phyloP scores from a whole-genome alignment of 768 basidiomycete species.

The Lepiota venenata region DNA sequence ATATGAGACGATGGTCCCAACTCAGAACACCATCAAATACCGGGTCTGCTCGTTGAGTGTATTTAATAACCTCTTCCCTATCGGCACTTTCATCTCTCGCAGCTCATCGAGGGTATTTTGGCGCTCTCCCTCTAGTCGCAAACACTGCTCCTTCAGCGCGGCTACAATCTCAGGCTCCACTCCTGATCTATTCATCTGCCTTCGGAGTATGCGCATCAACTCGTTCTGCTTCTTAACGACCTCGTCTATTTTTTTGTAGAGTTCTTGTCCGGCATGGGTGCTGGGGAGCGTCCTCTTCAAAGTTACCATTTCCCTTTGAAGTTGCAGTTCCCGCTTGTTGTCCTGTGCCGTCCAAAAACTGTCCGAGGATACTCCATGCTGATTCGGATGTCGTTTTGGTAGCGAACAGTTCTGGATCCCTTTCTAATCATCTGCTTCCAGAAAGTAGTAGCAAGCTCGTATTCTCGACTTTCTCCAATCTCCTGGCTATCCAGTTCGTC shows the following conservation, averaged over 20 bases:
- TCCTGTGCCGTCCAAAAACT: not conserved
- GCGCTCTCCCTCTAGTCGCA: not conserved
- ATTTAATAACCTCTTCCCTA: not conserved
- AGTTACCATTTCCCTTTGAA: constrained; percentile 24
- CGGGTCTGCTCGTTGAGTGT: not conserved
- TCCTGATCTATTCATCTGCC: constrained; percentile 1
- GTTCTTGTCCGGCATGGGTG: constrained; percentile 21
- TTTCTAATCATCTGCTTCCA: constrained; percentile 16
- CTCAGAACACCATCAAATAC: not conserved
- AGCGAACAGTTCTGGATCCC: constrained; percentile 4
- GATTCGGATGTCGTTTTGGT: constrained; percentile 1
- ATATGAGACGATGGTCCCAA: not conserved
- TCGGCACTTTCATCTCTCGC: not conserved
- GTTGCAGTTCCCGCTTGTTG: not conserved
- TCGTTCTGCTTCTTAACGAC: constrained; percentile 21
- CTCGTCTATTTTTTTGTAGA: constrained; percentile 21
- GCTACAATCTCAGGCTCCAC: constrained; percentile 1
- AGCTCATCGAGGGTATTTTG: not conserved
- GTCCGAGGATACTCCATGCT: constrained; percentile 6
- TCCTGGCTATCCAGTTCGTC: constrained; percentile 11
- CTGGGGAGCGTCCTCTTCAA: constrained; percentile 18
- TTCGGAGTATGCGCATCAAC: constrained; percentile 1
- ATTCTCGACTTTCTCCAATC: constrained; percentile 10
- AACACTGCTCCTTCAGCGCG: not conserved
- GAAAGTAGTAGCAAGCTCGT: constrained; percentile 13